Evolutionary conservation across 177 flowering plant species (phyloP), one percentile per base, ranked within the genome.

Genomic region (Vitis hybrid): DNA sequence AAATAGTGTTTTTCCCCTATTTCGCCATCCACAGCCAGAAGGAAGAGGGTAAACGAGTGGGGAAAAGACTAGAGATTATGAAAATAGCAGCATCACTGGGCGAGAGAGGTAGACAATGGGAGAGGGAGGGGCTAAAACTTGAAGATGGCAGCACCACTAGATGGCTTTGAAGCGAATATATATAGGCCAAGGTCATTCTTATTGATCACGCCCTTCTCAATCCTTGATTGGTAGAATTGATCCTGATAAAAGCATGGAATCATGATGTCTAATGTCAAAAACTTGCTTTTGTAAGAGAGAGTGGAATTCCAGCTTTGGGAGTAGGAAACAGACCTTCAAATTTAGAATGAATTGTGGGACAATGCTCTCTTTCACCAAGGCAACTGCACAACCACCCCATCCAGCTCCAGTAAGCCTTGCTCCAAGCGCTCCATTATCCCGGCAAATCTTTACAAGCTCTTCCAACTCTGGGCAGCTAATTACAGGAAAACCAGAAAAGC

Each of bases 341-440:
- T 89, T 84, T 60, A 83, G 83, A 71, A 94, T 94, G 79, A 91
- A 94, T 62, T 86, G 82, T 8, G 93, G 88, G 5, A 84, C 89
- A 3, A 79, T 77, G 62, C 61, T 72, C 67, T 94, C 99, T 71
- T 87, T 89, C 10, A 94, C 97, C 74, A 92, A 78, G 62, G 97
- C 88, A 15, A 93, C 99, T 0, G 89, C 90, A 81, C 99, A 94
- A 22, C 99, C 99, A 56, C 98, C 98, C 98, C 99, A 92, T 80
- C 98, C 99, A 52, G 98, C 99, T 78, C 99, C 98, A 1, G 97
- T 91, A 15, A 94, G 96, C 82, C 99, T 90, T 53, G 99, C 97
- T 53, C 99, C 99, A 15, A 94, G 83, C 29, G 97, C 99, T 65
- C 92, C 93, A 64, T 87, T 80, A 10, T 83, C 87, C 26, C 88